These are phyloP conservation scores for Fusarium sp. DNA, from an alignment of 2,329 filamentous ascomycete genomes.

Conservation along the genomic window DNA sequence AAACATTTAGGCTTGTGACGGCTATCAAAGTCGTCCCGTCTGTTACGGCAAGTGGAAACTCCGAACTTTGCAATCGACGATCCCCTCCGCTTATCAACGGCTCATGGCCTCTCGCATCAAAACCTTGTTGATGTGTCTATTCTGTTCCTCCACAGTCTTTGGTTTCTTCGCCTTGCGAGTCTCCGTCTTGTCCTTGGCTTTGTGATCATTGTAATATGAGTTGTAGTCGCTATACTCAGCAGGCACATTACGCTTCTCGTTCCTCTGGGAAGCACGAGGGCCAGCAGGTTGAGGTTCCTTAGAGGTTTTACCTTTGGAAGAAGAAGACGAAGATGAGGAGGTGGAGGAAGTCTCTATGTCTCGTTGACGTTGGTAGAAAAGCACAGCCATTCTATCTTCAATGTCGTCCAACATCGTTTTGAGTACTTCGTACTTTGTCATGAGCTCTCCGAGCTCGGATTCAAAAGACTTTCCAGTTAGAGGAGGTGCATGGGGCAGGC, in stretches of 20 bases:
- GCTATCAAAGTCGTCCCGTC: neutral
- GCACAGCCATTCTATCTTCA: neutral
- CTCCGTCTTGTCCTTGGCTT: neutral
- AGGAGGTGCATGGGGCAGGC: too few species aligned
- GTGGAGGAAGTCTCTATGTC: accelerated
- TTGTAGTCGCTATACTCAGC: too few species aligned
- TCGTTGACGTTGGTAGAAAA: neutral
- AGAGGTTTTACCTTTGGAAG: neutral
- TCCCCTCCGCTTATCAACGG: neutral
- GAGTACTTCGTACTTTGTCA: neutral
- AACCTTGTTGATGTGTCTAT: slow-evolving; percentile 15
- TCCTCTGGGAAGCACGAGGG: accelerated
- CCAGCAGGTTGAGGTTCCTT: accelerated
- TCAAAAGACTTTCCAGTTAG: neutral
- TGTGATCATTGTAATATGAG: accelerated
- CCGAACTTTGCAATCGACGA: too few species aligned
- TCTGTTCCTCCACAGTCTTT: slow-evolving; percentile 9
- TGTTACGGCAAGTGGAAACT: neutral
- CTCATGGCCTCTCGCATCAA: neutral
- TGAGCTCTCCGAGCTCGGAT: neutral
- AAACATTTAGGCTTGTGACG: too few species aligned
- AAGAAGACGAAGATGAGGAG: neutral
- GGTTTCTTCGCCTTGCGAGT: neutral
- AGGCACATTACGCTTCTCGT: neutral
- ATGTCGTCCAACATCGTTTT: neutral